phyloP scores from a whole-genome alignment of 2,329 filamentous ascomycete species.

The Fusarium pseudoanthophilum region DNA sequence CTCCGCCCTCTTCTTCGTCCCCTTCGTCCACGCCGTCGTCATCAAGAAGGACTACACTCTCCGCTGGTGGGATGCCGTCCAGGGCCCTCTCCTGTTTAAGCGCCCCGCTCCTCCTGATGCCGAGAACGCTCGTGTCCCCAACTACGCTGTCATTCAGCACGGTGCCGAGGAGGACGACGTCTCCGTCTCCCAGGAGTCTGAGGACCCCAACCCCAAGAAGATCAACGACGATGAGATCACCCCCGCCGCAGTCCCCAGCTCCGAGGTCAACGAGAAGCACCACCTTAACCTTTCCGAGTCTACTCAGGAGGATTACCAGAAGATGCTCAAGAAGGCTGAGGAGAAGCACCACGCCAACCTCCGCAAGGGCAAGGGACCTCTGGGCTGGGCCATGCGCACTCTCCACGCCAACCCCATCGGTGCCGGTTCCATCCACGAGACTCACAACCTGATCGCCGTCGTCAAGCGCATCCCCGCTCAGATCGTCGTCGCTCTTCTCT shows the following conservation, averaged over 20 bases:
- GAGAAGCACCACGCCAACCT: conserved; percentile 72
- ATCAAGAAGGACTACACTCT: conserved; percentile 75
- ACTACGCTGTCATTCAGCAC: conserved; percentile 82
- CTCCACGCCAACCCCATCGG: conserved; percentile 80
- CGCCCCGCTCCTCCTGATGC: conserved; percentile 66
- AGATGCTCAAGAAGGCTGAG: conserved; percentile 67
- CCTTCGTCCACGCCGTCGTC: conserved; percentile 72
- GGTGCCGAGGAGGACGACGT: conserved; percentile 57
- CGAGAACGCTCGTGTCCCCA: conserved; percentile 69
- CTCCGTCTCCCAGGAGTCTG: conserved; percentile 37
- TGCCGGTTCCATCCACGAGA: conserved; percentile 78
- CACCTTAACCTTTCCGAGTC: conserved; percentile 49
- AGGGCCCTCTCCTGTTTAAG: conserved; percentile 72
- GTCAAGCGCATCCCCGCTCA: conserved; percentile 75
- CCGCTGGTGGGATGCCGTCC: conserved; percentile 70
- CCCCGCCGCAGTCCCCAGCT: conserved; percentile 36
- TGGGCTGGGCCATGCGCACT: conserved; percentile 86
- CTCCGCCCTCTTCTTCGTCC: conserved; percentile 77
- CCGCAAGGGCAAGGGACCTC: conserved; percentile 68
- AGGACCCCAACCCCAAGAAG: conserved; percentile 34
- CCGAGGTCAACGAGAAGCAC: conserved; percentile 54
- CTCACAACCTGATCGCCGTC: conserved; percentile 73
- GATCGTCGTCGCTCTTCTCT: conserved; percentile 71
- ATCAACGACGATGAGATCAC: conserved; percentile 48
- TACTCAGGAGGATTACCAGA: conserved; percentile 68